These are phyloP conservation scores for Rhodotorula mucilaginosa DNA, from an alignment of 1,284 basidiomycete species.

Conservation along the genomic window DNA sequence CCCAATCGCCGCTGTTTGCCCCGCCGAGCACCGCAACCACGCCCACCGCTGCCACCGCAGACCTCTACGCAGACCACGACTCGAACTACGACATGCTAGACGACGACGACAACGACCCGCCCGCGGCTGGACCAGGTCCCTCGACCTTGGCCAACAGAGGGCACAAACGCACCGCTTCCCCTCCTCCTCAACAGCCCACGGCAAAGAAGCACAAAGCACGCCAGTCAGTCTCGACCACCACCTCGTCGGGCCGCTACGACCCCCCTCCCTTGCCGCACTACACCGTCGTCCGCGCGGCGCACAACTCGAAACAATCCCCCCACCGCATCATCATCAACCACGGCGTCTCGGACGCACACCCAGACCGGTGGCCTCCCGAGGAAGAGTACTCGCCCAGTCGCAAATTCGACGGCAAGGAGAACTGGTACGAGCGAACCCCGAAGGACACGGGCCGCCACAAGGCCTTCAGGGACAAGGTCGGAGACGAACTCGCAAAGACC, in stretches of 20 bases:
- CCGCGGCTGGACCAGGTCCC: background rate
- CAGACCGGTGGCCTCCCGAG: constrained; percentile 9
- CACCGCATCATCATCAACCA: constrained; percentile 22
- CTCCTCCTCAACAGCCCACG: background rate
- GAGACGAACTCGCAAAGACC: constrained; percentile 8
- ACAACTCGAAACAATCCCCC: constrained; percentile 4
- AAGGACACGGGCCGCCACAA: background rate
- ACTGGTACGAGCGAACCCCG: constrained; percentile 19
- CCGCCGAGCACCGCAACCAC: background rate
- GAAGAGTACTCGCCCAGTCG: constrained; percentile 5
- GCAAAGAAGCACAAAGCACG: background rate
- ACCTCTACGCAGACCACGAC: background rate
- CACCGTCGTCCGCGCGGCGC: constrained; percentile 7
- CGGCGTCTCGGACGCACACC: constrained; percentile 24
- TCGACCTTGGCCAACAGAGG: background rate
- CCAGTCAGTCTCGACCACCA: background rate
- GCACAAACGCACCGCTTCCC: background rate
- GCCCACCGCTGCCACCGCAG: background rate
- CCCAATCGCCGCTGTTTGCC: background rate
- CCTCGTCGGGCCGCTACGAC: too few relatives aligned
- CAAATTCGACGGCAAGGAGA: constrained; percentile 5
- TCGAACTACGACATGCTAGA: background rate
- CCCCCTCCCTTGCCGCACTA: constrained; percentile 27
- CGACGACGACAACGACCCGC: background rate
- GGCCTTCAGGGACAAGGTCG: constrained; percentile 5